Percentiles rank a stretch among this genome's conserved stretches.
phyloP scores from a whole-genome alignment of 345 rosid genomes.

The Hirschfeldia incana region DNA sequence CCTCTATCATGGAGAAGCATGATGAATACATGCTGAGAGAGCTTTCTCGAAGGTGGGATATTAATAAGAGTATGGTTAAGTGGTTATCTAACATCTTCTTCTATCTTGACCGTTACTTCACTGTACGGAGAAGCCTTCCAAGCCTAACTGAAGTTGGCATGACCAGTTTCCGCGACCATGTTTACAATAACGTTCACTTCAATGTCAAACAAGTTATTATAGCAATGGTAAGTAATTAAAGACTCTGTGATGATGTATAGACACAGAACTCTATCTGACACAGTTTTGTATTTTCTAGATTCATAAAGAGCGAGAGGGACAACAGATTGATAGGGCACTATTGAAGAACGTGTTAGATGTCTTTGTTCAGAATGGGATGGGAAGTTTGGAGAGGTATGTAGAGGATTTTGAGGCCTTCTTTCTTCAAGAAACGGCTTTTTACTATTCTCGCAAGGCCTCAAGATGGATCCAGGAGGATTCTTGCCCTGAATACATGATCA shows the following conservation, averaged over 20 bases:
- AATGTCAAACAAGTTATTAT: conserved; percentile 58
- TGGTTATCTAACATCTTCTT: conserved; percentile 72
- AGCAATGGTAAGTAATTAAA: conserved; percentile 45
- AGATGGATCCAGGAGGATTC: conserved; percentile 73
- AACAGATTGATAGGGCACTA: conserved; percentile 67
- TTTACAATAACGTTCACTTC: conserved; percentile 42
- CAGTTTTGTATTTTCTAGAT: conserved; percentile 2
- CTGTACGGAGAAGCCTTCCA: conserved; percentile 49
- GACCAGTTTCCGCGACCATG: conserved; percentile 54
- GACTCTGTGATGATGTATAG: background rate
- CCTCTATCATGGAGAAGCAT: conserved; percentile 58
- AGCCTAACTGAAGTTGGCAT: conserved; percentile 60
- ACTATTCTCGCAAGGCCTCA: conserved; percentile 76
- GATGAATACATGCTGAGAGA: conserved; percentile 76
- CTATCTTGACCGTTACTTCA: conserved; percentile 71
- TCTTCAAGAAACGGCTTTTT: conserved; percentile 62
- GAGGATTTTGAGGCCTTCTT: conserved; percentile 64
- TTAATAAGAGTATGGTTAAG: conserved; percentile 66
- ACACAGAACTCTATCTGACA: background rate
- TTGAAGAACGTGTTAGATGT: conserved; percentile 71
- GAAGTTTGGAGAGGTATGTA: conserved; percentile 50
- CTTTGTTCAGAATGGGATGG: conserved; percentile 75
- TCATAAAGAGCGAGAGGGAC: conserved; percentile 81
- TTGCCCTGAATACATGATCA: conserved; percentile 75
- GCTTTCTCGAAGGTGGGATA: conserved; percentile 65